A percentile compares a stretch with the other conserved stretches of the same genome.
Evolutionary conservation across 2,329 filamentous ascomycete species (phyloP).

Genomic region (Fusarium cyanostomum): DNA sequence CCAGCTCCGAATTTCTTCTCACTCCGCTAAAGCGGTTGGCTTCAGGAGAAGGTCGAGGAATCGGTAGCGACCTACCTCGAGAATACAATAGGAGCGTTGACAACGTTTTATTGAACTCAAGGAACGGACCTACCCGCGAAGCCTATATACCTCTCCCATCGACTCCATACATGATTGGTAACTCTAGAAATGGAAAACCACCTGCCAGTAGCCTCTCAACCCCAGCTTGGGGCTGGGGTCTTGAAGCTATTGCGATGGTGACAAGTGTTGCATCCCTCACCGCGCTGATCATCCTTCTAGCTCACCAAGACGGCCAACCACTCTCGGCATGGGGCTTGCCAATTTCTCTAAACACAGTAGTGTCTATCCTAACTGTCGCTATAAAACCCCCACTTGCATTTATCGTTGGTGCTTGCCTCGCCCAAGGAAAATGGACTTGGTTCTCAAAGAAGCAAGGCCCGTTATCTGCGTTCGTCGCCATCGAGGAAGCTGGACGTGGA

Average conservation of each 20-base stretch:
- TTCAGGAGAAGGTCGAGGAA: too few relatives aligned
- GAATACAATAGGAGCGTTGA: too few relatives aligned
- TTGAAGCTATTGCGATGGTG: background rate
- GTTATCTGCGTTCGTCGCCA: conserved; percentile 1
- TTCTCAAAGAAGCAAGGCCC: background rate
- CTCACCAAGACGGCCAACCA: background rate
- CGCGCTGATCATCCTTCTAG: background rate
- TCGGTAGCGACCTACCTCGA: too few relatives aligned
- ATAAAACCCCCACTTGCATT: conserved; percentile 6
- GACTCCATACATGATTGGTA: background rate
- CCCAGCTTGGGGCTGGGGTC: too few relatives aligned
- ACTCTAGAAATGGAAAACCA: too few relatives aligned
- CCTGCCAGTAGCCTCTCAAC: too few relatives aligned
- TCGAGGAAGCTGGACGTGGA: conserved; percentile 9
- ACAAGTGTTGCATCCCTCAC: background rate
- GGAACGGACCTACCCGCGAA: too few relatives aligned
- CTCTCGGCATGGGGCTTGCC: background rate
- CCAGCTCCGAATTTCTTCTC: background rate
- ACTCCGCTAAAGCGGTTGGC: too few relatives aligned
- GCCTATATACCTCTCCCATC: background rate
- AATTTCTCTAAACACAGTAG: background rate
- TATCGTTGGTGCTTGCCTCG: background rate
- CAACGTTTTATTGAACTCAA: too few relatives aligned
- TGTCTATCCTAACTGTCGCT: background rate
- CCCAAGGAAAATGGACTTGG: conserved; percentile 3